Evolutionary conservation across 768 basidiomycete species (phyloP).

Genomic region (Amanita inopinata): DNA sequence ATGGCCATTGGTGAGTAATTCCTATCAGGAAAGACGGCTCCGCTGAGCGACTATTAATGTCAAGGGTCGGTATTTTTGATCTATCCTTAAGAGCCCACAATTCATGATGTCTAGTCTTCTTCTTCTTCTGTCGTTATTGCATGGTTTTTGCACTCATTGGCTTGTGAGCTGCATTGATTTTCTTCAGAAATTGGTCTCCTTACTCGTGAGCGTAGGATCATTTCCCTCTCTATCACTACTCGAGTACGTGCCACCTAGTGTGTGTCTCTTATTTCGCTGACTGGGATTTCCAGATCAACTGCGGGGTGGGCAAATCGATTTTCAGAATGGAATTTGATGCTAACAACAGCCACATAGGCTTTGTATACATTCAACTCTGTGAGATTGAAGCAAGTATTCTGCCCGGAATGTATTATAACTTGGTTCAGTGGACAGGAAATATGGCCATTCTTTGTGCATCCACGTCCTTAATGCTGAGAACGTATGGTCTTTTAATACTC

Average conservation of each 20-base stretch:
- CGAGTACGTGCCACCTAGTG: slow-evolving; percentile 24
- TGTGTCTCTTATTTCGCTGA: not conserved
- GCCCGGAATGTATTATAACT: not conserved
- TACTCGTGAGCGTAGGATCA: slow-evolving; percentile 36
- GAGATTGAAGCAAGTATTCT: no score
- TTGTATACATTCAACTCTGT: slow-evolving; percentile 65
- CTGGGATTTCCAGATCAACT: slow-evolving; percentile 38
- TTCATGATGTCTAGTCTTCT: slow-evolving; percentile 32
- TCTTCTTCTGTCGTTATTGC: slow-evolving; percentile 65
- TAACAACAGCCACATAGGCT: slow-evolving; percentile 27
- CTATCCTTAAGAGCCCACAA: not conserved
- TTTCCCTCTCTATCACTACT: slow-evolving; percentile 42
- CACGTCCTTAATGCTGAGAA: slow-evolving; percentile 62
- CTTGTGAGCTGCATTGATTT: slow-evolving; percentile 30
- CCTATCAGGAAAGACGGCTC: not conserved
- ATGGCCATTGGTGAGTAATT: slow-evolving; percentile 55
- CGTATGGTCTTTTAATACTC: slow-evolving; percentile 30
- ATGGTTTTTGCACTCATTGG: slow-evolving; percentile 59
- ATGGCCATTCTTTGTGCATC: slow-evolving; percentile 58
- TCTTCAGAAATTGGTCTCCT: no score
- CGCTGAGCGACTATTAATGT: no score
- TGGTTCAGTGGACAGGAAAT: slow-evolving; percentile 51
- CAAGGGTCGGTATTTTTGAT: no score
- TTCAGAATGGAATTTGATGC: not conserved
- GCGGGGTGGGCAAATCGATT: slow-evolving; percentile 32